Evolutionary conservation across 1,139 yeast species (phyloP).

Genomic region (Casaregolazyma lundiana): DNA sequence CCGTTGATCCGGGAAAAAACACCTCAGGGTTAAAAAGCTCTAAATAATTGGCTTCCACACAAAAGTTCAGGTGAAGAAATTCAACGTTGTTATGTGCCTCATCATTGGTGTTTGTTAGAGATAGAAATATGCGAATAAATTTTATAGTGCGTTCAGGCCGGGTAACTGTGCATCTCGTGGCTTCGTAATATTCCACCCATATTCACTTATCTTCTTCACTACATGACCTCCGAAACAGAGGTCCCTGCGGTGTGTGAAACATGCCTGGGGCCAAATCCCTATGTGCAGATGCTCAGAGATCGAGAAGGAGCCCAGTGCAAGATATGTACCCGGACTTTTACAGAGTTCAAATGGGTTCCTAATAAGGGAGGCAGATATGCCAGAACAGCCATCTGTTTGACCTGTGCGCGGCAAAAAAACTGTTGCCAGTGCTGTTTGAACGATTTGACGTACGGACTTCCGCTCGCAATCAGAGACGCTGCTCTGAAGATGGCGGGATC

Average conservation of each 20-base stretch:
- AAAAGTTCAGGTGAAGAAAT: conserved; percentile 24
- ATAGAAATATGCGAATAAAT: not conserved
- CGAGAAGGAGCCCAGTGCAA: conserved; percentile 61
- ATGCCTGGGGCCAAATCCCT: conserved; percentile 65
- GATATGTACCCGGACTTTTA: conserved; percentile 79
- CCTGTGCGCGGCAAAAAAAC: conserved; percentile 74
- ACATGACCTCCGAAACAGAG: conserved; percentile 34
- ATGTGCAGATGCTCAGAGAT: conserved; percentile 68
- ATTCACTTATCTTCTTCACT: not conserved
- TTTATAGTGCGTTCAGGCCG: not conserved
- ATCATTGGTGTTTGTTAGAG: conserved; percentile 14
- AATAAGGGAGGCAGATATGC: conserved; percentile 26
- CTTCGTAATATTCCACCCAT: not conserved
- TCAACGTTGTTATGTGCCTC: conserved; percentile 24
- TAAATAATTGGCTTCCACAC: conserved; percentile 13
- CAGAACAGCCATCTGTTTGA: conserved; percentile 50
- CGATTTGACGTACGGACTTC: conserved; percentile 75
- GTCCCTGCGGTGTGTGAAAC: conserved; percentile 63
- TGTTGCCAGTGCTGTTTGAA: conserved; percentile 87
- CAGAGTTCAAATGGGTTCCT: conserved; percentile 67
- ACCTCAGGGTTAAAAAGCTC: conserved; percentile 36
- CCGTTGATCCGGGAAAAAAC: conserved; percentile 10
- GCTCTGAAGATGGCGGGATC: conserved; percentile 64
- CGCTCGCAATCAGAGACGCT: conserved; percentile 73
- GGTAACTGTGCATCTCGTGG: not conserved